Base-by-base conservation (phyloP, 495 filamentous ascomycete genomes). In the Pseudoneurospora amorphoporcata region DNA sequence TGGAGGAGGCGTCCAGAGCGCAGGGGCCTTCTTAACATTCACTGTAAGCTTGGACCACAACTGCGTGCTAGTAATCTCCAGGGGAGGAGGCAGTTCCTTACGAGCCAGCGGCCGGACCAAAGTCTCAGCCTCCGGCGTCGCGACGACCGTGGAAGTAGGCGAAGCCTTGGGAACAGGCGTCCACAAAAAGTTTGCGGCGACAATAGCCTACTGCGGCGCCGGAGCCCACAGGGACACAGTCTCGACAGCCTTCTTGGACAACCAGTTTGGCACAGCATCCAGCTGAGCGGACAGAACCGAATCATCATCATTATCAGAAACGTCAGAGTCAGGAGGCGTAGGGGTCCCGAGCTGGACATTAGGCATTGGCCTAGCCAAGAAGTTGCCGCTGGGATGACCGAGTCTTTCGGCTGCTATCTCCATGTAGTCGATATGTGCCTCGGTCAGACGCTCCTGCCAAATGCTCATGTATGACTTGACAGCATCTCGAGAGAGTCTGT, bases 301-400 rank as follows among this genome's bases (percentile, higher is more conserved):
- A 8, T 69, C 75, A 8, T 79, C n/a, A n/a, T n/a, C 78, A 39
- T 73, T 75, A 19, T 77, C 80, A 35, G 83, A 83, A 43, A 78
- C 76, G 23, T 82, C 78, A 7, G 82, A 84, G 43, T 85, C 82
- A 1, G 84, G 85, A 53, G 85, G 86, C 68, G 83, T 88, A 7
- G 85, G 84, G 71, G 83, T 87, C 23, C 84, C 83, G 0, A 86
- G 71, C 69, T 79, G 79, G n/a, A 75, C 77, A 70, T 47, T 70
- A n/a, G 74, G 70, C 71, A 81, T 81, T 1, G 82, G 75, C 68
- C 83, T 71, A 23, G 85, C 75, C 43, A 84, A 69, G 74, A 82
- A 82, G 73, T 83, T 84, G 71, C 81, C 69, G 69, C 76, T 81
- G 41, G 77, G 75, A 9, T 79, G 79, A 35, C 76, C 79, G 23